These are phyloP conservation scores for Myriosclerotinia scirpicola DNA, from an alignment of 2,329 filamentous ascomycete species.

Conservation along the genomic window DNA sequence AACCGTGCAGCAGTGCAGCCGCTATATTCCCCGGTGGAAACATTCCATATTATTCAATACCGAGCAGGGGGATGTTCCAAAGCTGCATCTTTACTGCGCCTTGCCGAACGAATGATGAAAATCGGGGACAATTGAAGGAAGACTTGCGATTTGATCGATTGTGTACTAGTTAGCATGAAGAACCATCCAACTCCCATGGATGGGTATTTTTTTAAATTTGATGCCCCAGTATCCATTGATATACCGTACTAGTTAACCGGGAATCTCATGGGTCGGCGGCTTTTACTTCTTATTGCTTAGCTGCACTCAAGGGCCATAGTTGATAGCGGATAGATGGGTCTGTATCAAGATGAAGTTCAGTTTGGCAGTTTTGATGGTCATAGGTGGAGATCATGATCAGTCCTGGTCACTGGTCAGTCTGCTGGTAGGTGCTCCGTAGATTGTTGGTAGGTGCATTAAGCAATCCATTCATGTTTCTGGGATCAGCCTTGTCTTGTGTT, in stretches of 20 bases:
- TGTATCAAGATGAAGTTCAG: slow-evolving; percentile 13
- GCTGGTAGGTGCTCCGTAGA: slow-evolving; percentile 18
- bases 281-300: slow-evolving; percentile 16
- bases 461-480: slow-evolving; percentile 20
- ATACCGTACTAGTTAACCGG: neutral
- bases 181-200: slow-evolving; percentile 17
- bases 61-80: slow-evolving; percentile 22
- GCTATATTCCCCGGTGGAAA: slow-evolving; percentile 25
- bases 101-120: slow-evolving; percentile 16
- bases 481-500: slow-evolving; percentile 23
- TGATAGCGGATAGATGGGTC: slow-evolving; percentile 1
- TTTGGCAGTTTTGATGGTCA: slow-evolving; percentile 18
- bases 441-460: slow-evolving; percentile 22
- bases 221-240: neutral
- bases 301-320: neutral
- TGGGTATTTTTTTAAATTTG: slow-evolving; percentile 4
- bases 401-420: slow-evolving; percentile 13
- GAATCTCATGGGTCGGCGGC: neutral
- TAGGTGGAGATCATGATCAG: neutral
- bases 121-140: slow-evolving; percentile 20
- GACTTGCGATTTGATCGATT: slow-evolving; percentile 24
- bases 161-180: slow-evolving; percentile 7
- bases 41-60: slow-evolving; percentile 21
- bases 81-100: slow-evolving; percentile 21
- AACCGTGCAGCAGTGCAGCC: slow-evolving; percentile 21